phyloP scores from a whole-genome alignment of 108 stramenopile species.

The Chaetoceros muelleri region DNA sequence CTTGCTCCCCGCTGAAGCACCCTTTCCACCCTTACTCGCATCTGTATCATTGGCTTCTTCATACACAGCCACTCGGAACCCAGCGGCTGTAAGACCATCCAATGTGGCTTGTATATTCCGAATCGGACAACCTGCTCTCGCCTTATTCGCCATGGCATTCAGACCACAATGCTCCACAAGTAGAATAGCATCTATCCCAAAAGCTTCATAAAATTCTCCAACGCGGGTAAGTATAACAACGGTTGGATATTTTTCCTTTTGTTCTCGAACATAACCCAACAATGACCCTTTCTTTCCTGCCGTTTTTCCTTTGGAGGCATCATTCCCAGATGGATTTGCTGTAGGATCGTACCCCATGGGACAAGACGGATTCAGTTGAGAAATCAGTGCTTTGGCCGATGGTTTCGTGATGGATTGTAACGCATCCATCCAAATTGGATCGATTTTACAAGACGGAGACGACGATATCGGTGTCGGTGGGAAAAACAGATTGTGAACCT shows the following conservation, averaged over 20 bases:
- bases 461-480: not conserved
- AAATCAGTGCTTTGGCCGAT: slow-evolving; percentile 39
- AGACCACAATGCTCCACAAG: slow-evolving; percentile 90
- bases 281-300: slow-evolving; percentile 42
- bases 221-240: slow-evolving; percentile 68
- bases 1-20: slow-evolving; percentile 10
- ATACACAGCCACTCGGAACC: slow-evolving; percentile 87
- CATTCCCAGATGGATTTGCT: slow-evolving; percentile 19
- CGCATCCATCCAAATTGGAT: slow-evolving; percentile 56
- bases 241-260: slow-evolving; percentile 49
- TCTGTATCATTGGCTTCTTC: slow-evolving; percentile 60
- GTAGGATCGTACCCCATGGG: slow-evolving; percentile 75
- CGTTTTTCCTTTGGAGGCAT: not conserved
- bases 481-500: not conserved
- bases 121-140: slow-evolving; percentile 87
- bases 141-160: slow-evolving; percentile 91
- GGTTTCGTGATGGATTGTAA: slow-evolving; percentile 46
- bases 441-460: slow-evolving; percentile 12
- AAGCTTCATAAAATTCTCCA: slow-evolving; percentile 97
- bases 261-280: slow-evolving; percentile 45
- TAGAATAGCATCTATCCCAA: slow-evolving; percentile 89
- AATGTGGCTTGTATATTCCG: slow-evolving; percentile 85
- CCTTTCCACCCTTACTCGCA: slow-evolving; percentile 6
- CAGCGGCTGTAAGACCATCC: slow-evolving; percentile 69
- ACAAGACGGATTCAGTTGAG: slow-evolving; percentile 52